These are phyloP conservation scores for Yamadazyma membranifaciens DNA, from an alignment of 1,139 yeast species.

Conservation along the genomic window DNA sequence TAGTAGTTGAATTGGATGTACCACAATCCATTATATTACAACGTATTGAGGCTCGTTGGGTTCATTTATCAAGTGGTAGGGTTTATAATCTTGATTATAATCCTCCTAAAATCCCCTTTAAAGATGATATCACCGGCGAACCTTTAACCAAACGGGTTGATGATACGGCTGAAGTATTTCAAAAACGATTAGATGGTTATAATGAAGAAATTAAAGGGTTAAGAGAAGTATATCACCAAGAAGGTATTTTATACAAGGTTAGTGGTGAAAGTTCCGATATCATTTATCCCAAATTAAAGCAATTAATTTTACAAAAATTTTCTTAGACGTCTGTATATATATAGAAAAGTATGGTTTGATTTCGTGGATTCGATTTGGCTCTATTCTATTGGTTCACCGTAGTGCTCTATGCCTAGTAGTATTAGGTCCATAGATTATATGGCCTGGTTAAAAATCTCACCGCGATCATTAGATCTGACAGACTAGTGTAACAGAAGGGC, in stretches of 20 bases:
- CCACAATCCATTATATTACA: constrained; percentile 76
- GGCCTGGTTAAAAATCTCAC: background rate
- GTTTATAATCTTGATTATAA: constrained; percentile 83
- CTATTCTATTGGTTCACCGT: too few species aligned
- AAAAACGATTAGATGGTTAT: constrained; percentile 63
- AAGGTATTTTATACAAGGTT: constrained; percentile 56
- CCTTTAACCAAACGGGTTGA: constrained; percentile 75
- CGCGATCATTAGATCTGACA: constrained; percentile 1
- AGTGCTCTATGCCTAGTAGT: too few species aligned
- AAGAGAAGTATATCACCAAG: constrained; percentile 53
- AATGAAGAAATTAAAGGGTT: constrained; percentile 60
- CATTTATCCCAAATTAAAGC: constrained; percentile 67
- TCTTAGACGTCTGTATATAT: too few species aligned
- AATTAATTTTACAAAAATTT: constrained; percentile 26
- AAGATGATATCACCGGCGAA: constrained; percentile 89
- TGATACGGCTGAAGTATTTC: constrained; percentile 71
- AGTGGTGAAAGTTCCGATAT: constrained; percentile 81
- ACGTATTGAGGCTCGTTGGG: constrained; percentile 83
- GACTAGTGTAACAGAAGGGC: background rate
- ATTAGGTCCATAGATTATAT: too few species aligned
- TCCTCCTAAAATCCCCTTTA: constrained; percentile 81
- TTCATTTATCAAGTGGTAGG: constrained; percentile 81
- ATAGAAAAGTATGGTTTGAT: background rate
- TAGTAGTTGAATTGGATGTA: constrained; percentile 82
- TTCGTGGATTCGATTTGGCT: background rate